Evolutionary conservation across 805 yeast genomes (phyloP), one percentile per base, ranked within the genome.

Genomic region (Metschnikowia koreensis): DNA sequence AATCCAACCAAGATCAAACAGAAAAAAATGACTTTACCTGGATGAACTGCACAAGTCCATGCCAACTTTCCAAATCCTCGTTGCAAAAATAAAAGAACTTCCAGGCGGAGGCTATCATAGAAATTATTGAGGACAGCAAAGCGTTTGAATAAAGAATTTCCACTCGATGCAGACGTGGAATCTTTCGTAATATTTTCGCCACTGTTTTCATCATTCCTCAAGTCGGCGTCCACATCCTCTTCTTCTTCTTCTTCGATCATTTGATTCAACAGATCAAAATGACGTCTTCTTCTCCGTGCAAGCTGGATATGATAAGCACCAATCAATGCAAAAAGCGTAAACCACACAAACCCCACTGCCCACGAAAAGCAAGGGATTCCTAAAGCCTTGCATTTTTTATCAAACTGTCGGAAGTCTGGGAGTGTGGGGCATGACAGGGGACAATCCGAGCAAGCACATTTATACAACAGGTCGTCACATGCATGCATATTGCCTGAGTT

Each of bases 361-460:
- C 89, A 78, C 1, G 96, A 86, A 57, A 86, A 82, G 63, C 96
- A 92, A 0, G 92, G 89, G 1, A 92, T 40, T 0, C 70, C 66
- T 0, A 86, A 88, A 1, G 90, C 75, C 33, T 63, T 69, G 65
- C 97, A 88, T 4, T 55, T 52, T 0, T 67, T 64, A 2, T 65
- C 59, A 38, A 61, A 64, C 1, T 70, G 66, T 7, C 67, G 62
- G 37, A 86, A 65, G 0, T 71, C 70, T 0, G 82, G 82, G 22
- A 93, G 74, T 0, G 57, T 63, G 0, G 98, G 97, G 63, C 99
- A 93, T 1, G 91, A 79, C 1, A 66, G 73, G 0, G 87, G 82
- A 67, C 99, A 93, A 68, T 93, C 99, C 0, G 96, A 79, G 63
- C 99, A 93, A 0, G 98, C 88, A 69, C 97, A 91, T 57, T 80